phyloP scores from a whole-genome alignment of 2,329 filamentous ascomycete genomes.

The Aspergillus cejpii region DNA sequence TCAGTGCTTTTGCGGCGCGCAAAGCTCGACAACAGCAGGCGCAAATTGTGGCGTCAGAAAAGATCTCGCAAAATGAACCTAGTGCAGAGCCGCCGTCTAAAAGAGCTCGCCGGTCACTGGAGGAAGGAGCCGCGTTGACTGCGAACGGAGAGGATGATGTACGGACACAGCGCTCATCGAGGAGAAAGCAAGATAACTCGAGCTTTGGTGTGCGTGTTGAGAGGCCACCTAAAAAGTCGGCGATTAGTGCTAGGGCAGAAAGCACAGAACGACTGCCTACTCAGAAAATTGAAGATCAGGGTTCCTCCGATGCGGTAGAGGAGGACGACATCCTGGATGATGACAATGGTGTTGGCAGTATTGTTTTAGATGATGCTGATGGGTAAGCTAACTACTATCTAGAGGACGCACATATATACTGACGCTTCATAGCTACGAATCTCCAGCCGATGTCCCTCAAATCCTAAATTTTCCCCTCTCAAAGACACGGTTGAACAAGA shows the following conservation, averaged over 20 bases:
- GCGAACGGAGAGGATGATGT: constrained; percentile 11
- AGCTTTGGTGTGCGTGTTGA: constrained; percentile 4
- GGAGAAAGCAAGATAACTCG: constrained; percentile 14
- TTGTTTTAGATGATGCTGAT: constrained; percentile 23
- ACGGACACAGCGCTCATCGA: constrained; percentile 18
- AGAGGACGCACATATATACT: constrained; percentile 5
- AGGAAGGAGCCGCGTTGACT: constrained; percentile 13
- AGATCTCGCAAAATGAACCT: constrained; percentile 15
- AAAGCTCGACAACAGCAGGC: constrained; percentile 35
- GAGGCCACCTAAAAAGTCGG: constrained; percentile 9
- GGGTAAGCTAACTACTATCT: constrained; percentile 14
- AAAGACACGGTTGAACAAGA: constrained; percentile 33
- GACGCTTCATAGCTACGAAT: constrained; percentile 26
- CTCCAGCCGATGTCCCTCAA: constrained; percentile 26
- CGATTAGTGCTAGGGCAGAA: constrained; percentile 5
- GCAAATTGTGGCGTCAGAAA: constrained; percentile 19
- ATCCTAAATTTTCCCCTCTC: constrained; percentile 38
- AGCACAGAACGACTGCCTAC: constrained; percentile 1
- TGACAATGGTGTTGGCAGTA: constrained; percentile 19
- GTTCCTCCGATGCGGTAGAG: constrained; percentile 14
- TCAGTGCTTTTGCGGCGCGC: constrained; percentile 41
- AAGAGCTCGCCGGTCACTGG: constrained; percentile 26
- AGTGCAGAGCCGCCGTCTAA: constrained; percentile 32
- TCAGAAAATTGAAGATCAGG: constrained; percentile 4
- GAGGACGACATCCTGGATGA: constrained; percentile 14